These are phyloP conservation scores for Triticum dicoccoides DNA, from an alignment of 176 grass and related monocot species.

Conservation along the genomic window DNA sequence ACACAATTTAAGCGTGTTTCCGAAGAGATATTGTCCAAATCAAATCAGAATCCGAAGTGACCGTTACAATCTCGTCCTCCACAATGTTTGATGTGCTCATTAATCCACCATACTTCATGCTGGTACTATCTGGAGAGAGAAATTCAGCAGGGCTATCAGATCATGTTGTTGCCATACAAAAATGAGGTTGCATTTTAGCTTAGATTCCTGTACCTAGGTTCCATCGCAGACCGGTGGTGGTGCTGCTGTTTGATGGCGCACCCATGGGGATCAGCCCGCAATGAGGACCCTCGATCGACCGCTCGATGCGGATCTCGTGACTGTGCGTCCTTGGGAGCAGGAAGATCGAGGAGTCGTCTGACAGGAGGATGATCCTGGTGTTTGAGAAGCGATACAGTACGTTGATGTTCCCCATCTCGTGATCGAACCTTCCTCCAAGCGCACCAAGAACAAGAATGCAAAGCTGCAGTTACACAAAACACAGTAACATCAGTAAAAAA, in stretches of 20 bases:
- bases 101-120: constrained; percentile 78
- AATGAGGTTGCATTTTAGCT: background rate
- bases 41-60: constrained; percentile 82
- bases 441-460: constrained; percentile 82
- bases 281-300: constrained; percentile 60
- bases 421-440: constrained; percentile 89
- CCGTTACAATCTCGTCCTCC: constrained; percentile 52
- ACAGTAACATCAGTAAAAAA: constrained; percentile 10
- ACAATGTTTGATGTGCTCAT: constrained; percentile 92
- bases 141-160: constrained; percentile 3
- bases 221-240: constrained; percentile 87
- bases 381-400: constrained; percentile 67
- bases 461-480: constrained; percentile 43
- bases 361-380: constrained; percentile 65
- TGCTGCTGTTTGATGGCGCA: constrained; percentile 44
- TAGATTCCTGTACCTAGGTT: constrained; percentile 56
- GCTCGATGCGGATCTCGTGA: constrained; percentile 65
- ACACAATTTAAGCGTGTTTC: constrained; percentile 18
- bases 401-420: constrained; percentile 97
- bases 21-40: constrained; percentile 91
- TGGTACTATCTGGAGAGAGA: constrained; percentile 43
- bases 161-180: background rate
- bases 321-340: constrained; percentile 67
- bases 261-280: constrained; percentile 89
- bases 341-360: constrained; percentile 74